Percentiles rank a stretch among this genome's conserved stretches.
These are phyloP conservation scores for Paspalum notatum DNA, from an alignment of 176 grass and related monocot species.

Conservation along the genomic window DNA sequence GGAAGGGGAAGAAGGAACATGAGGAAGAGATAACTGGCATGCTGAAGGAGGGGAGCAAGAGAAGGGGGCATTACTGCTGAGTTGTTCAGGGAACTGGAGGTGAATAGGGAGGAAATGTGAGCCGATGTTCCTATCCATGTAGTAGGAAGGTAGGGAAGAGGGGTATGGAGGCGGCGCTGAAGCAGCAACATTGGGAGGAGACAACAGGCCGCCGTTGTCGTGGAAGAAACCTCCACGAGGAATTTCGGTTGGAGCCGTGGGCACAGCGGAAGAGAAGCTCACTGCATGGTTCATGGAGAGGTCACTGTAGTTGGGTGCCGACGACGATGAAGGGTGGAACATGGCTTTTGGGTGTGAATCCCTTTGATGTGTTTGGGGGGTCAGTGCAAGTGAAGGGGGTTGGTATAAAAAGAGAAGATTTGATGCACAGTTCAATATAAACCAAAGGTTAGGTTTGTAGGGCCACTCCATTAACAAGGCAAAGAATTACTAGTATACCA, in stretches of 20 bases:
- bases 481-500: conserved; percentile 34
- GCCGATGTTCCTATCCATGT: conserved; percentile 42
- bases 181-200: not conserved
- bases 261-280: conserved; percentile 45
- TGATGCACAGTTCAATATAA: conserved; percentile 16
- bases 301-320: conserved; percentile 37
- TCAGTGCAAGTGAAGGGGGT: conserved; percentile 32
- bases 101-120: conserved; percentile 40
- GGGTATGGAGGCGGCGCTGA: conserved; percentile 37
- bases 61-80: conserved; percentile 35
- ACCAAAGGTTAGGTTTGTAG: conserved; percentile 21
- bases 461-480: conserved; percentile 36
- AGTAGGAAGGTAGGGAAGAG: conserved; percentile 48
- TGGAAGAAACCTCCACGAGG: conserved; percentile 33
- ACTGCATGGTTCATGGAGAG: conserved; percentile 35
- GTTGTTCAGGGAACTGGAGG: conserved; percentile 14
- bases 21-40: conserved; percentile 47
- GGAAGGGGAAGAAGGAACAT: conserved; percentile 47
- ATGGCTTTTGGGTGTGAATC: conserved; percentile 52
- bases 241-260: conserved; percentile 53
- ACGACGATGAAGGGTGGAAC: conserved; percentile 55
- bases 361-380: conserved; percentile 39
- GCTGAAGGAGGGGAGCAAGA: conserved; percentile 36
- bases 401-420: conserved; percentile 55
- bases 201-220: conserved; percentile 32